A percentile compares a stretch with the other conserved stretches of the same genome.
Evolutionary conservation across 75 land plant genomes (phyloP).

Genomic region (Pinus albicaulis): DNA sequence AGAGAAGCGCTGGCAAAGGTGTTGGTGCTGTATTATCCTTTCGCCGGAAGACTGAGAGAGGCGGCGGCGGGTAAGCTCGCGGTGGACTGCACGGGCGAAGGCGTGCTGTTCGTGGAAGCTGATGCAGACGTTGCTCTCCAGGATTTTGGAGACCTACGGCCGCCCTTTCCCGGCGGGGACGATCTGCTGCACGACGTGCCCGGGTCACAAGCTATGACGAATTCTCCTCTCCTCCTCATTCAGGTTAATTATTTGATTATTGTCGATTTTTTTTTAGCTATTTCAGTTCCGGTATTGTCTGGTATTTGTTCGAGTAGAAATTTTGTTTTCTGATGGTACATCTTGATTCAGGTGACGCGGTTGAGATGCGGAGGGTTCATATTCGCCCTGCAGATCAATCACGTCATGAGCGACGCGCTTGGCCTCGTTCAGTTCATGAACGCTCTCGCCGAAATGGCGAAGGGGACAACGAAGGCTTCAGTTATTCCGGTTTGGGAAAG

Average conservation of each 20-base stretch:
- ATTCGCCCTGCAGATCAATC: constrained; percentile 35
- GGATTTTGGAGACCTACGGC: constrained; percentile 30
- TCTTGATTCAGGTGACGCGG: constrained; percentile 31
- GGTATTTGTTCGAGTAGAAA: too few relatives aligned
- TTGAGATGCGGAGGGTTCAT: constrained; percentile 52
- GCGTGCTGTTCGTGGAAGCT: constrained; percentile 61
- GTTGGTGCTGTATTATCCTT: constrained; percentile 58
- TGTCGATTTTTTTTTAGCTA: background rate
- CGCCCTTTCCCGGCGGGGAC: constrained; percentile 36
- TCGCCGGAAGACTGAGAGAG: constrained; percentile 54
- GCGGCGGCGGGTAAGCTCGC: constrained; percentile 28
- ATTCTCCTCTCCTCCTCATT: constrained; percentile 38
- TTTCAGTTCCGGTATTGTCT: too few relatives aligned
- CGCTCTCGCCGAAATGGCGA: constrained; percentile 45
- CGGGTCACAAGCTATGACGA: constrained; percentile 13
- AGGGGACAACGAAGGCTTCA: constrained; percentile 30
- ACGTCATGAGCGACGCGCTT: constrained; percentile 41
- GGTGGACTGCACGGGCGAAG: constrained; percentile 66
- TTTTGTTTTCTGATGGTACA: too few relatives aligned
- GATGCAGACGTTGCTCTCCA: constrained; percentile 41
- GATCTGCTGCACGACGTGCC: constrained; percentile 31
- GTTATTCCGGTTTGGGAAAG: constrained; percentile 43
- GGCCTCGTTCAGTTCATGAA: constrained; percentile 54
- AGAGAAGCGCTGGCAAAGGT: constrained; percentile 33
- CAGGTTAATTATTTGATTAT: constrained; percentile 19